Conservation (phyloP, 2,329 filamentous ascomycete genomes). For the Paraphaeosphaeria sporulosa region DNA sequence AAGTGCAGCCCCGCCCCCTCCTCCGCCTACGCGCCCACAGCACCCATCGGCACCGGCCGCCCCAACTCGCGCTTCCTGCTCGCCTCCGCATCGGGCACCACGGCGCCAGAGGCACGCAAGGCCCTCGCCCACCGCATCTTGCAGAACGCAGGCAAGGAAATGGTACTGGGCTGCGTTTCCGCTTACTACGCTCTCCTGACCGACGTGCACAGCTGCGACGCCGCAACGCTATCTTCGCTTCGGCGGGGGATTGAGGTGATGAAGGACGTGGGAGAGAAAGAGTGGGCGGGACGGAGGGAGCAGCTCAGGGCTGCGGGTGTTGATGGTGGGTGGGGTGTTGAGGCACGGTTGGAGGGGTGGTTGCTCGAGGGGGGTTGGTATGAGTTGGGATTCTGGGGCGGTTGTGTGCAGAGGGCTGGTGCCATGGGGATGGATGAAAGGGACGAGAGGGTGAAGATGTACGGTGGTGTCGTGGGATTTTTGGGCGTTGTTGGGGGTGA, state of each 20-base stretch:
- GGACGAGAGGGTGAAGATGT: slow-evolving; percentile 14
- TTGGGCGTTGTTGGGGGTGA: slow-evolving; percentile 3
- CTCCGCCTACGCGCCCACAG: slow-evolving; percentile 12
- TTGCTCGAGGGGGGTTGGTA: slow-evolving; percentile 23
- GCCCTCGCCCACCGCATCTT: background rate
- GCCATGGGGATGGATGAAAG: slow-evolving; percentile 21
- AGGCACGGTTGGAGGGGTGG: slow-evolving; percentile 27
- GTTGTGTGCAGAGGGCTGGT: slow-evolving; percentile 19
- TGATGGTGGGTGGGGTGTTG: slow-evolving; percentile 23
- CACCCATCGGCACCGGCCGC: slow-evolving; percentile 30
- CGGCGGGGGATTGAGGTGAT: slow-evolving; percentile 27
- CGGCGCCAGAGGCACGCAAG: slow-evolving; percentile 11
- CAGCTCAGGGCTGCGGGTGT: slow-evolving; percentile 23
- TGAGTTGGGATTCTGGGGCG: slow-evolving; percentile 25
- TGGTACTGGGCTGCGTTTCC: slow-evolving; percentile 17
- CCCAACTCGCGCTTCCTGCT: slow-evolving; percentile 19
- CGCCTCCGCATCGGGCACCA: slow-evolving; percentile 20
- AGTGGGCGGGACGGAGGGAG: slow-evolving; percentile 19
- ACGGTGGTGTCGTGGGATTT: slow-evolving; percentile 25
- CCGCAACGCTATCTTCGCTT: slow-evolving; percentile 16
- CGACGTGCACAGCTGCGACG: slow-evolving; percentile 14
- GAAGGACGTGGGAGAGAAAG: slow-evolving; percentile 16
- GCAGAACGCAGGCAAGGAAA: slow-evolving; percentile 12
- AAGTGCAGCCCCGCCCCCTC: slow-evolving; percentile 5
- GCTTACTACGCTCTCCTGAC: slow-evolving; percentile 23